These are phyloP conservation scores for Fagopyrum homotropicum DNA, from an alignment of 148 eudicot genomes.

Conservation along the genomic window DNA sequence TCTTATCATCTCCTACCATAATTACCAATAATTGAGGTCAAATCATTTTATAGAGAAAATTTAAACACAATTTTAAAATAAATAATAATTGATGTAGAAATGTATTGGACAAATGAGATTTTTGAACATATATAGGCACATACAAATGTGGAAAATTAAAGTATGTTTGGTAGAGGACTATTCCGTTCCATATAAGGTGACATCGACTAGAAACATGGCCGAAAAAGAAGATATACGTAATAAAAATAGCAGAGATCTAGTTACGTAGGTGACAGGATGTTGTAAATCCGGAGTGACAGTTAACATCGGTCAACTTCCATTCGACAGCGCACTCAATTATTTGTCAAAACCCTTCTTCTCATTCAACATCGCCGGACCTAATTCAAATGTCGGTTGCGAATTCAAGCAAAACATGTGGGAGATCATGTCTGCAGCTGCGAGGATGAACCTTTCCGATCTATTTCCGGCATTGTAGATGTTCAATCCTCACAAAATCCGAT, in stretches of 20 bases:
- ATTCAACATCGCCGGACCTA: slow-evolving; percentile 6
- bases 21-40: too few relatives aligned
- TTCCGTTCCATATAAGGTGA: neutral
- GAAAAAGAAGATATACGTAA: neutral
- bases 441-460: slow-evolving; percentile 6
- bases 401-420: neutral
- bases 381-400: neutral
- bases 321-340: slow-evolving; percentile 5
- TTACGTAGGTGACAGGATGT: neutral
- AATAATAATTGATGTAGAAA: too few relatives aligned
- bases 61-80: too few relatives aligned
- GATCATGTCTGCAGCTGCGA: neutral
- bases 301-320: slow-evolving; percentile 14
- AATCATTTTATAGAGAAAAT: too few relatives aligned
- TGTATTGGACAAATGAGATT: too few relatives aligned
- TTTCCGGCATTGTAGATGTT: slow-evolving; percentile 6
- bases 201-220: neutral
- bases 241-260: neutral
- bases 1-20: too few relatives aligned
- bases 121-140: too few relatives aligned
- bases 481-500: slow-evolving; percentile 9
- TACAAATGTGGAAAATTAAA: too few relatives aligned
- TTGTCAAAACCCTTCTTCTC: slow-evolving; percentile 10
- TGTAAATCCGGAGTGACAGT: neutral
- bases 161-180: too few relatives aligned